Evolutionary conservation across 371 early-diverging fungal species (phyloP), one percentile per base, ranked within the genome.

Genomic region (Mortierella sp.): DNA sequence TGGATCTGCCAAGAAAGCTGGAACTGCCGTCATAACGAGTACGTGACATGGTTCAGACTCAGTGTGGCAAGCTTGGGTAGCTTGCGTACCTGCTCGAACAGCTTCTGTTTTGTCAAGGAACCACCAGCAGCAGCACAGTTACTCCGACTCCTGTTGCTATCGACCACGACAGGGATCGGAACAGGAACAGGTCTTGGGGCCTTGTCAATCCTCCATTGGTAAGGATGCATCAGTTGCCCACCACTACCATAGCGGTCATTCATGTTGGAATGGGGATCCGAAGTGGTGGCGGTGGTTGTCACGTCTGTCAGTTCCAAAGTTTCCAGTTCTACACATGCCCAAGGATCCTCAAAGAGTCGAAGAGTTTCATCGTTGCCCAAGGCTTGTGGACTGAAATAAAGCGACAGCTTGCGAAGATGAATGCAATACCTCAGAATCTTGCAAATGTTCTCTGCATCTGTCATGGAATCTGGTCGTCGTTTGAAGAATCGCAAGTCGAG

Each of bases 41-140:
- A 72, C 9, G 57, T 57, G 44, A 61, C 58, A 54, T 61, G 61
- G 44, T 72, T 72, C 59, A 72, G 22, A 34, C 58, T 66, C 57
- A 72, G 29, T 27, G 8, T 53, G n/a, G 44, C 10, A 22, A 72
- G 45, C 31, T 46, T 57, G 25, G 61, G 54, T 29, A 72, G 44
- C 24, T 37, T 53, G 17, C 54, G 66, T 1, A 62, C 58, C 44
- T 61, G 66, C 10, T 72, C 62, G 53, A 72, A 66, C 40, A 72
- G 25, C 28, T 25, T 57, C 16, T 62, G 72, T 34, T 58, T 66
- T 19, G 67, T 45, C 41, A 55, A 24, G 13, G 52, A 47, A 34
- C 34, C 34, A 10, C 34, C 4, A 34, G 7, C 34, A 34, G 10
- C 10, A 34, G 7, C 34, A 34, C 34, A 34, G 34, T 4, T 7